Base-by-base conservation (phyloP, 2,329 filamentous ascomycete species). In the Diaporthe destruens region DNA sequence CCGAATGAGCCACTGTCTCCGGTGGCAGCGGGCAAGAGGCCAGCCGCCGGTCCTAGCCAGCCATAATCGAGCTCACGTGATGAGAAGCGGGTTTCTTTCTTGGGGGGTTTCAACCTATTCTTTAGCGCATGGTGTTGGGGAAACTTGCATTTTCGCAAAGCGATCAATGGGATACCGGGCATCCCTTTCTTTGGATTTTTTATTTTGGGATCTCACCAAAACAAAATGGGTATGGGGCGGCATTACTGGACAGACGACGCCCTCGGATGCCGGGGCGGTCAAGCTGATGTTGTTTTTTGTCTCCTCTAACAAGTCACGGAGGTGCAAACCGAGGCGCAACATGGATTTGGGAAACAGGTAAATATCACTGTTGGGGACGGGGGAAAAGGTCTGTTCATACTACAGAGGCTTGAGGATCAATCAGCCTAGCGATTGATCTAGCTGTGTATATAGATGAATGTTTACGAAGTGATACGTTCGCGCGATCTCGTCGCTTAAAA, bases 51-150 rank as follows among this genome's bases (percentile, higher is more conserved):
- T 23, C 53, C 51, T 32, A n/a, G 6, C 23, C 29, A 72, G 9
- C 20, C 32, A 47, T 49, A 70, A 47, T 39, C 16, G 44, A 61
- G 61, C 67, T 69, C 54, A 29, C 32, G 42, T 23, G 49, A 18
- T 39, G 32, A 44, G 51, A 56, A 36, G 14, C 65, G 67, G 36
- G 51, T 72, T 36, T 42, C 18, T 14, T 25, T 49, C 44, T n/a
- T 34, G 20, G 14, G 23, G 12, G 51, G n/a, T 53, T 39, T 59
- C 20, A 36, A 34, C 29, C 32, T 44, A 51, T 54, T 68, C 25
- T 55, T 59, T 59, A 72, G 70, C 70, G 70, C 70, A 57, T 51
- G 70, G 70, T 72, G 70, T 72, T 72, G 29, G 57, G 61, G 61
- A 39, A 51, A 51, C 44, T 32, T 70, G 67, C 39, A 69, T 56